Evolutionary conservation across 208 protist genomes (phyloP), one percentile per base, ranked within the genome.

Genomic region (Leishmania major): DNA sequence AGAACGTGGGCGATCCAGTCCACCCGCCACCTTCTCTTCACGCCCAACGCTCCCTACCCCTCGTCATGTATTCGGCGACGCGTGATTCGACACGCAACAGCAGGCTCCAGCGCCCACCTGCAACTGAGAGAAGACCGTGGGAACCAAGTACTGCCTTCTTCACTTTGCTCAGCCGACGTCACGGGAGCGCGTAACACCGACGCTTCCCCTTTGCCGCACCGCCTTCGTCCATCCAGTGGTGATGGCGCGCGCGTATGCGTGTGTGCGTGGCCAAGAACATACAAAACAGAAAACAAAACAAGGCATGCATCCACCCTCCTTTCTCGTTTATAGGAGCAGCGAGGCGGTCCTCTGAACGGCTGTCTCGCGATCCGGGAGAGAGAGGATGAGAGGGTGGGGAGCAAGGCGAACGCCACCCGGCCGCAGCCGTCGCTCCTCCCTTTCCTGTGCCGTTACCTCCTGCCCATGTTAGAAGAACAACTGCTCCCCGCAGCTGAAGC

Each of bases 201-300:
- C 69, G 69, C 69, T 28, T 4, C 8, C 43, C 43, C 69, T 10
- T 15, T n/a, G 43, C 28, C 15, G 69, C 69, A 15, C 69, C 43
- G 45, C 69, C 11, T 49, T 49, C 43, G 43, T 53, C 6, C 10
- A 51, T 51, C 45, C 69, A 35, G 43, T 28, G 43, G 19, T 51
- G 43, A 43, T 35, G 69, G 22, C 15, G 25, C 69, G 17, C 69
- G 69, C 25, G 49, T 59, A 3, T n/a, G 67, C 25, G 6, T 62
- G 40, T 31, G 13, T 7, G 19, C 28, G 45, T 37, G 28, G 45
- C 28, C 40, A 53, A 37, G 55, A 78, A 79, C 37, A 83, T 66
- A 73, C 69, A 74, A 53, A 71, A 84, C 37, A 62, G n/a, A 75
- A 81, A 81, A 77, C 3, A 77, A 79, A 64, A 81, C 8, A 74